Conservation (phyloP, 305 asterid species). For the Fraxinus sp. region DNA sequence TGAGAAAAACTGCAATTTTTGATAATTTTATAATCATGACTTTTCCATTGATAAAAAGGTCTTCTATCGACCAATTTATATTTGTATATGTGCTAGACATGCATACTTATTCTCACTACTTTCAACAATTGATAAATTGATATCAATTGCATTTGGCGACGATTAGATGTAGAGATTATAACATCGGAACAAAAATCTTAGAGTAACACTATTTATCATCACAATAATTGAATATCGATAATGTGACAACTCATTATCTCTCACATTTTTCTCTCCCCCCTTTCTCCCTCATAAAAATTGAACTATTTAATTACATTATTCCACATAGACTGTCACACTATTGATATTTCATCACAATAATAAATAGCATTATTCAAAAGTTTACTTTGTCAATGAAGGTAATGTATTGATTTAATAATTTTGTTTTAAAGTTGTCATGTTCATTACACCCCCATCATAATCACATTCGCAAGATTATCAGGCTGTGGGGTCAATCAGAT, state of each 20-base stretch:
- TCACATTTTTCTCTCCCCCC: too few species aligned
- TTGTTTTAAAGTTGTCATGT: background rate
- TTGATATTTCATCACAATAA: too few species aligned
- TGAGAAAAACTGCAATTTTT: background rate
- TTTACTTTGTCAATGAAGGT: background rate
- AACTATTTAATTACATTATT: too few species aligned
- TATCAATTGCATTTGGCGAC: background rate
- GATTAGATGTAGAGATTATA: background rate
- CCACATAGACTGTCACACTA: too few species aligned
- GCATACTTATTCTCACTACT: background rate
- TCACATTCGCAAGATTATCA: background rate
- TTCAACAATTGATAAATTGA: background rate
- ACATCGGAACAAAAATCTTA: background rate
- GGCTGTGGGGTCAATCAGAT: background rate
- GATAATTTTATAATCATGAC: background rate
- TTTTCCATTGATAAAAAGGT: background rate
- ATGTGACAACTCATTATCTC: too few species aligned
- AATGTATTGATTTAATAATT: background rate
- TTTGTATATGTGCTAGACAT: background rate
- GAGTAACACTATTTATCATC: background rate
- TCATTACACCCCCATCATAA: background rate
- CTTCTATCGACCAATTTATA: background rate
- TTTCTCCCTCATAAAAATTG: too few species aligned
- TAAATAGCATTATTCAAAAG: too few species aligned
- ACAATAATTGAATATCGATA: background rate